Evolutionary conservation across 768 basidiomycete species (phyloP).

Genomic region (Amanita rimosa): DNA sequence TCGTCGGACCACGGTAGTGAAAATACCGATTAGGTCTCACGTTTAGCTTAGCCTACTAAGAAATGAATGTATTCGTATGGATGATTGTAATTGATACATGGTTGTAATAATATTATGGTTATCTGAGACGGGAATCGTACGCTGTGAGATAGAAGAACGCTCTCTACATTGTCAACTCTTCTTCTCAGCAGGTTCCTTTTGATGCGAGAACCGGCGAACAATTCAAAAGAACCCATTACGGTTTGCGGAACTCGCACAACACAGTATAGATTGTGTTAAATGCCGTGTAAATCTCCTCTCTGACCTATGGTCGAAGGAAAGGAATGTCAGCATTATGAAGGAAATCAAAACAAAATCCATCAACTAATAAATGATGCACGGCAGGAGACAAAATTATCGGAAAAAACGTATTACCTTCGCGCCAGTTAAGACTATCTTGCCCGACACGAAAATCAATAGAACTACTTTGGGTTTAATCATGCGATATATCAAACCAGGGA

Average conservation of each 20-base stretch:
- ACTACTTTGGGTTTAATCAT: conserved; percentile 99
- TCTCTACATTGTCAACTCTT: conserved; percentile 35
- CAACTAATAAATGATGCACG: conserved; percentile 13
- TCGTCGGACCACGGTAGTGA: not conserved
- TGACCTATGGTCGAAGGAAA: conserved; percentile 47
- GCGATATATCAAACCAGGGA: conserved; percentile 98
- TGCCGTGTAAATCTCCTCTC: conserved; percentile 98
- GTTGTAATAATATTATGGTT: conserved; percentile 20
- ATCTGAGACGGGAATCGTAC: conserved; percentile 10
- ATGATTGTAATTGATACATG: conserved; percentile 15
- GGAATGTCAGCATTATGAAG: conserved; percentile 30
- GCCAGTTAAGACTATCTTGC: conserved; percentile 97
- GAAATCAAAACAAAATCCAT: conserved; percentile 29
- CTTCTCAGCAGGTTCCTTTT: not conserved
- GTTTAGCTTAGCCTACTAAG: not conserved
- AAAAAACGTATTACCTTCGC: conserved; percentile 71
- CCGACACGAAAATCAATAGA: conserved; percentile 95
- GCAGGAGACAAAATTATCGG: conserved; percentile 11
- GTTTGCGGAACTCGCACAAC: conserved; percentile 90
- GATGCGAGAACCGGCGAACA: not conserved
- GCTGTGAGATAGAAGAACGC: conserved; percentile 15
- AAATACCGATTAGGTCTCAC: not conserved
- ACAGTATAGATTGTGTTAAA: conserved; percentile 99
- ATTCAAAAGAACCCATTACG: conserved; percentile 24
- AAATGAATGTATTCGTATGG: conserved; percentile 10